These are phyloP conservation scores for Boletellus sp. DNA, from an alignment of 768 basidiomycete genomes.

Conservation along the genomic window DNA sequence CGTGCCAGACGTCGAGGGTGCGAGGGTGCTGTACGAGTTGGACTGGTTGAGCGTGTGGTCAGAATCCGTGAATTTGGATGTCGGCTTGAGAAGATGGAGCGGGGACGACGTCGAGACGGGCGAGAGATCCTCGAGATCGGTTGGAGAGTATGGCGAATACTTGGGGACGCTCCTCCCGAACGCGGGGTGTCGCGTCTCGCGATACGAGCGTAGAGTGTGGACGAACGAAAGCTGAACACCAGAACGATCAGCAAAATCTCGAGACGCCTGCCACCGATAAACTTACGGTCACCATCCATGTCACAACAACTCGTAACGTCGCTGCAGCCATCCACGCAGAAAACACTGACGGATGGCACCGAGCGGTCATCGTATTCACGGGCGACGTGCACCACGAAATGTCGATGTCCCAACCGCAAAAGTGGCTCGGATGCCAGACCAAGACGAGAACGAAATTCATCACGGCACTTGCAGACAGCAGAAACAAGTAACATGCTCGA, in stretches of 20 bases:
- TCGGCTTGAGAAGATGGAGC: conserved; percentile 11
- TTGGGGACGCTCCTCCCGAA: conserved; percentile 2
- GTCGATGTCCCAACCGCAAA: conserved; percentile 67
- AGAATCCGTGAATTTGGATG: conserved; percentile 13
- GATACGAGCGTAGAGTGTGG: conserved; percentile 16
- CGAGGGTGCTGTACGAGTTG: conserved; percentile 27
- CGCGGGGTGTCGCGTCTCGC: conserved; percentile 16
- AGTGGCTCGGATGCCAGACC: conserved; percentile 46
- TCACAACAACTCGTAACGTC: conserved; percentile 50
- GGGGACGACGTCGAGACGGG: conserved; percentile 16
- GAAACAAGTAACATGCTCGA: conserved; percentile 41
- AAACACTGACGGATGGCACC: conserved; percentile 32
- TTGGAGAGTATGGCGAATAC: conserved; percentile 15
- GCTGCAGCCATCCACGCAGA: conserved; percentile 54
- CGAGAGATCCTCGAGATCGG: conserved; percentile 20
- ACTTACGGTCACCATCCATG: conserved; percentile 52
- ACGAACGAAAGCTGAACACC: conserved; percentile 21
- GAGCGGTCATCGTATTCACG: conserved; percentile 19
- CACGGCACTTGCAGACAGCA: conserved; percentile 50
- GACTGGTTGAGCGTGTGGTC: conserved; percentile 20
- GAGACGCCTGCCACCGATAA: background rate
- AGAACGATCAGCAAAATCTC: conserved; percentile 5
- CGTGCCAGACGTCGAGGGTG: conserved; percentile 25
- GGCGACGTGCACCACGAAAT: conserved; percentile 53
- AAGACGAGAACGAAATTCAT: conserved; percentile 54